phyloP scores from a whole-genome alignment of 2,329 filamentous ascomycete species.

The Ceratocystis harringtonii region DNA sequence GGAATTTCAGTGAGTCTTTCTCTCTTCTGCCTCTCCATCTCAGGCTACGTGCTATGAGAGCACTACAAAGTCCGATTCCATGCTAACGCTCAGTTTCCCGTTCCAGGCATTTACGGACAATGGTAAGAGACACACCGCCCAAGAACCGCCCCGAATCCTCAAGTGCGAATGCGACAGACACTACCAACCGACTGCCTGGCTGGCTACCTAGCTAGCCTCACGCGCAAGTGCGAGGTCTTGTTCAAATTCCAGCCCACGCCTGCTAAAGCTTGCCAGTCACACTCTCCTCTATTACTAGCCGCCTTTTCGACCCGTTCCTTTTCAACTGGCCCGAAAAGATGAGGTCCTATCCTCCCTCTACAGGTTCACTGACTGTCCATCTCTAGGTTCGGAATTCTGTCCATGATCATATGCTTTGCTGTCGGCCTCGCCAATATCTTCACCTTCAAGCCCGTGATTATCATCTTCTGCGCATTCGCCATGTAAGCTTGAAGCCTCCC shows the following conservation, averaged over 20 bases:
- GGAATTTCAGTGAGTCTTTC: conserved; percentile 53
- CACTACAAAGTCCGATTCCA: background rate
- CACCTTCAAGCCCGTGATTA: conserved; percentile 33
- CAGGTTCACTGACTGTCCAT: background rate
- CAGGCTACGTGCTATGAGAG: background rate
- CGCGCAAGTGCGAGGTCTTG: no score
- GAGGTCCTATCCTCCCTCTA: no score
- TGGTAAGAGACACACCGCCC: conserved; percentile 38
- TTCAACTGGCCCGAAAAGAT: no score
- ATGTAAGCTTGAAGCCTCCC: conserved; percentile 31
- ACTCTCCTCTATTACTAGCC: no score
- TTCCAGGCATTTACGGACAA: conserved; percentile 57
- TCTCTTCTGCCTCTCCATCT: conserved; percentile 7
- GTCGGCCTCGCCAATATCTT: conserved; percentile 56
- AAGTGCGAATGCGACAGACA: background rate
- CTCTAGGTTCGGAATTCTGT: conserved; percentile 51
- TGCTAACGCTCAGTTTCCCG: conserved; percentile 8
- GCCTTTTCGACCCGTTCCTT: no score
- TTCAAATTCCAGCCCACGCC: no score
- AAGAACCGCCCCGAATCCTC: background rate
- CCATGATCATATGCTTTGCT: conserved; percentile 56
- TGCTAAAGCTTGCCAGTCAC: no score
- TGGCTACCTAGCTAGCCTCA: background rate
- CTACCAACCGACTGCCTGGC: background rate
- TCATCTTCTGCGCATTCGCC: conserved; percentile 38